Evolutionary conservation across 176 grass and related monocot genomes (phyloP).

Genomic region (Coix lacrymajobi): DNA sequence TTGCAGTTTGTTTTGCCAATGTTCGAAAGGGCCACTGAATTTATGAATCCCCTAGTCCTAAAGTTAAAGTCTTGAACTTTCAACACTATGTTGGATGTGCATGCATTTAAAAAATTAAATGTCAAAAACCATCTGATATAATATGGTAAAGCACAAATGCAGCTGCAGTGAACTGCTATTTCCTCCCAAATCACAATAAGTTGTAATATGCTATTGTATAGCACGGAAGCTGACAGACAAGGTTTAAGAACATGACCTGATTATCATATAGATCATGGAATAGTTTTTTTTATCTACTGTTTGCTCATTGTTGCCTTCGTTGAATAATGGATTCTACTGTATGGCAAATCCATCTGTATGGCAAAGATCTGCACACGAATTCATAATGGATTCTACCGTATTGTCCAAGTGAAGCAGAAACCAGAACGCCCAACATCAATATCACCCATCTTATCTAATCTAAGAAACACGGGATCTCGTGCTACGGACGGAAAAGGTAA

Average conservation of each 20-base stretch:
- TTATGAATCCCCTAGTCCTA: not conserved
- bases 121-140: not conserved
- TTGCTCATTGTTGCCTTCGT: too few relatives aligned
- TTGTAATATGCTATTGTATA: not conserved
- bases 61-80: not conserved
- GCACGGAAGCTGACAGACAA: not conserved
- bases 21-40: not conserved
- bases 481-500: not conserved
- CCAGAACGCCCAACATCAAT: not conserved
- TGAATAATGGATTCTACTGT: not conserved
- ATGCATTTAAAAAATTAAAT: not conserved
- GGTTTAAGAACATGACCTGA: not conserved
- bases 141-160: not conserved
- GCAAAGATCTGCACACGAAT: not conserved
- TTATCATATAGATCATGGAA: not conserved
- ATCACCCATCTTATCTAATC: not conserved
- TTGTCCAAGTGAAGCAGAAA: not conserved
- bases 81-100: not conserved
- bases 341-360: not conserved
- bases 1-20: not conserved
- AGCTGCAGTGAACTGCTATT: not conserved
- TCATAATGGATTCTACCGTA: not conserved
- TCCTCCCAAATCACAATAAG: not conserved
- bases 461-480: constrained; percentile 14
- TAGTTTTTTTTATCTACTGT: too few relatives aligned